Conservation (phyloP, 441 rosid species). For the Erysimum cheiri region DNA sequence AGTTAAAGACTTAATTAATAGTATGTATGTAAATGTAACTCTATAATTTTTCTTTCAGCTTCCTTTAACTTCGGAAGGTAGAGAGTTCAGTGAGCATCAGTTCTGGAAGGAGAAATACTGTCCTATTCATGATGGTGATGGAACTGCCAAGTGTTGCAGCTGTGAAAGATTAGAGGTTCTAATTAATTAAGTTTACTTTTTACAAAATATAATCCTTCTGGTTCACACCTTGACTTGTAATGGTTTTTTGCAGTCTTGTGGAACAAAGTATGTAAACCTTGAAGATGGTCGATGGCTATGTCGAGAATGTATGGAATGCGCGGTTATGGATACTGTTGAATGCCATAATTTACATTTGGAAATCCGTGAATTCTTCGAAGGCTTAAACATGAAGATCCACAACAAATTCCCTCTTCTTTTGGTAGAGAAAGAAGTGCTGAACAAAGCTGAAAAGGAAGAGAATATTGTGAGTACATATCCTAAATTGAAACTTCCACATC, state of each 20-base stretch:
- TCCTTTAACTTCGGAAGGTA: not conserved
- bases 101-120: constrained; percentile 90
- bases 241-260: constrained; percentile 61
- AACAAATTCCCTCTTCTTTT: constrained; percentile 76
- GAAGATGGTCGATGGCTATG: constrained; percentile 82
- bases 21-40: too few species aligned
- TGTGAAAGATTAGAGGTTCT: constrained; percentile 89
- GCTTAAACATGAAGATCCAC: constrained; percentile 77
- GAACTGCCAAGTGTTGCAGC: constrained; percentile 86
- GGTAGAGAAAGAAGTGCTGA: constrained; percentile 83
- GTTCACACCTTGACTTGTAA: not conserved
- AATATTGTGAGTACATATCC: constrained; percentile 62
- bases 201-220: constrained; percentile 11
- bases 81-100: constrained; percentile 62
- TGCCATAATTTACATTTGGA: constrained; percentile 75
- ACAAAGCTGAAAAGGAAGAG: constrained; percentile 85
- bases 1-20: not conserved
- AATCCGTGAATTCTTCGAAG: constrained; percentile 76
- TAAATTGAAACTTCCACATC: constrained; percentile 10
- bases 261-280: constrained; percentile 61
- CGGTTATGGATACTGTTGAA: constrained; percentile 76
- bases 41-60: constrained; percentile 53
- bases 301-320: constrained; percentile 80
- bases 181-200: constrained; percentile 15
- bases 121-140: constrained; percentile 80